Conservation (phyloP, 140 eudicot genomes). For the Erigeron philadelphicus region DNA sequence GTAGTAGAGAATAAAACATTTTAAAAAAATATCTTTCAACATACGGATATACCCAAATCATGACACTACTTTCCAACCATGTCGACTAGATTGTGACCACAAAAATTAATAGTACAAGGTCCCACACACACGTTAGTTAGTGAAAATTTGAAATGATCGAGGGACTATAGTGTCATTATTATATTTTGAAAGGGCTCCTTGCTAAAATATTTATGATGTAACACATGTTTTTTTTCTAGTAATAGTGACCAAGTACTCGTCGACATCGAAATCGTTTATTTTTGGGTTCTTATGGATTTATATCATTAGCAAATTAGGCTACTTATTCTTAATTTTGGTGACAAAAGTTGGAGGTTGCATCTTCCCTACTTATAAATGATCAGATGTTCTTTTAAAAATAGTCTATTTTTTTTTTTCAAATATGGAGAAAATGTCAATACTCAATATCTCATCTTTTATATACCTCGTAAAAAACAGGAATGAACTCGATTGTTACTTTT, state of each 20-base stretch:
- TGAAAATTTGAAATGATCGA: constrained; percentile 4
- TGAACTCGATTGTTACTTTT: too few relatives aligned
- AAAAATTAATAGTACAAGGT: constrained; percentile 9
- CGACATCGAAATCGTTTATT: neutral
- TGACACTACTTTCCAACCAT: constrained; percentile 19
- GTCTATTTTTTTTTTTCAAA: too few relatives aligned
- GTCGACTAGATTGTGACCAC: constrained; percentile 31
- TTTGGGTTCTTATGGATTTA: too few relatives aligned
- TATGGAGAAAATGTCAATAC: too few relatives aligned
- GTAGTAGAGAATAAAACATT: neutral
- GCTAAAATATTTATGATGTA: neutral
- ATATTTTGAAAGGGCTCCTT: constrained; percentile 4
- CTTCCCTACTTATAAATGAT: too few relatives aligned
- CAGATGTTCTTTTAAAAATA: too few relatives aligned
- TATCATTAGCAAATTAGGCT: too few relatives aligned
- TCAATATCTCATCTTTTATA: too few relatives aligned
- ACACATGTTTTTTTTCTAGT: neutral
- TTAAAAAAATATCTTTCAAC: constrained; percentile 25
- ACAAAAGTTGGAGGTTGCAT: too few relatives aligned
- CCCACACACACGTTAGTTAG: constrained; percentile 6
- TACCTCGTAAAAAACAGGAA: too few relatives aligned
- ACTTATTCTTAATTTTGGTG: too few relatives aligned
- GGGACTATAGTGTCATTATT: neutral
- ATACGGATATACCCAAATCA: constrained; percentile 7
- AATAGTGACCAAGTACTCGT: neutral